A percentile compares a stretch with the other conserved stretches of the same genome.
Evolutionary conservation across 1,284 basidiomycete species (phyloP).

Genomic region (Gomphus bonarii): DNA sequence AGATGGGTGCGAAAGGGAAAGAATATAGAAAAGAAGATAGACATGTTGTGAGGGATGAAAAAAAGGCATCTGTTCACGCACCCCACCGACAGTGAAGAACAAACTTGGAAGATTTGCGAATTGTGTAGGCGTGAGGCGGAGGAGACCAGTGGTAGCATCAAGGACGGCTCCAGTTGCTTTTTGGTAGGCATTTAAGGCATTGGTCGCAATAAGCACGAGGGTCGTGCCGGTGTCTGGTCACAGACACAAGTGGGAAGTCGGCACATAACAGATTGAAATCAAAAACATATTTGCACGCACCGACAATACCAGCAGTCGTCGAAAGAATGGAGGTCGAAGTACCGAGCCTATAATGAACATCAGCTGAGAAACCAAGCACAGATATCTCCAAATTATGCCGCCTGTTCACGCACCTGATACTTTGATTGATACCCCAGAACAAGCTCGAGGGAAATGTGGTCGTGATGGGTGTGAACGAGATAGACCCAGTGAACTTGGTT

Average conservation of each 20-base stretch:
- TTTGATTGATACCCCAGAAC: conserved; percentile 58
- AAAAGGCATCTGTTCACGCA: neutral
- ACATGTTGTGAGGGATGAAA: too few species aligned
- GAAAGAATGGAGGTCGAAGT: conserved; percentile 30
- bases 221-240: neutral
- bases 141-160: neutral
- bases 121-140: neutral
- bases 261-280: neutral
- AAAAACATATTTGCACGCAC: neutral
- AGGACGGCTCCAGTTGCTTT: neutral
- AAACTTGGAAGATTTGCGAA: neutral
- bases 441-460: conserved; percentile 33
- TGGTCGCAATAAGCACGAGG: neutral
- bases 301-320: conserved; percentile 49
- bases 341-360: neutral
- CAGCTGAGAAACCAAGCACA: neutral
- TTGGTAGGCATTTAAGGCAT: neutral
- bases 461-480: conserved; percentile 40
- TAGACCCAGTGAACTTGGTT: conserved; percentile 34
- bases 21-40: neutral
- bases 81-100: neutral
- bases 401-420: conserved; percentile 37
- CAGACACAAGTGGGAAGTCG: neutral
- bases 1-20: neutral
- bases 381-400: too few species aligned